A percentile compares a stretch with the other conserved stretches of the same genome.
Conservation (phyloP, 768 basidiomycete species). For the Suillus bovinus region DNA sequence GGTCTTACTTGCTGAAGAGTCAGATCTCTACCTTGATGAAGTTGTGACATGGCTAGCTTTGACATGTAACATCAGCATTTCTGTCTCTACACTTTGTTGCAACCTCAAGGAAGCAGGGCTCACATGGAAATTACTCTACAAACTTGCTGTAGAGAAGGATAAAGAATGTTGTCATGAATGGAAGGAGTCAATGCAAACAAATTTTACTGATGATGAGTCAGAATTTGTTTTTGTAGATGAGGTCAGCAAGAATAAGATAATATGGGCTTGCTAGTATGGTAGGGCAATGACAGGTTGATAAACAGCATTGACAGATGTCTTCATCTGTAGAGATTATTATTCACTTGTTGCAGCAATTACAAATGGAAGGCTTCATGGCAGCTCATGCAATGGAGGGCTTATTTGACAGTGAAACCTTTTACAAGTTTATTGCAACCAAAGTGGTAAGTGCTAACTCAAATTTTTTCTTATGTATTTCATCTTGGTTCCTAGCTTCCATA, state of each 20-base stretch:
- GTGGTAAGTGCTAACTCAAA: neutral
- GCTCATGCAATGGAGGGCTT: constrained; percentile 1
- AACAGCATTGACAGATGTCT: constrained; percentile 21
- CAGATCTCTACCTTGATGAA: constrained; percentile 16
- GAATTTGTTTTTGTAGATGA: constrained; percentile 32
- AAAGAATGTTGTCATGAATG: constrained; percentile 17
- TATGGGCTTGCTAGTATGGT: constrained; percentile 26
- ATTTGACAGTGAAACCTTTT: neutral
- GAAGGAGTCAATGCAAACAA: constrained; percentile 11
- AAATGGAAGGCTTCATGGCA: constrained; percentile 36
- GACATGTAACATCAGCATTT: constrained; percentile 1
- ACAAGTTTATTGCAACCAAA: neutral
- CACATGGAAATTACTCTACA: constrained; percentile 14
- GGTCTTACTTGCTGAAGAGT: constrained; percentile 17
- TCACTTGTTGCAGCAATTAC: constrained; percentile 37
- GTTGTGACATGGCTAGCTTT: constrained; percentile 7
- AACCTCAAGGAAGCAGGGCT: constrained; percentile 12
- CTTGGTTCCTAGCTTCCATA: constrained; percentile 27
- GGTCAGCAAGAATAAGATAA: constrained; percentile 24
- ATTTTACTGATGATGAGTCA: constrained; percentile 14
- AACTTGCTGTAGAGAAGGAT: constrained; percentile 26
- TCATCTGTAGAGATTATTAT: constrained; percentile 32
- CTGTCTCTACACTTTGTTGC: neutral
- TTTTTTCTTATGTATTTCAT: too few relatives aligned
- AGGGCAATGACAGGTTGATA: constrained; percentile 20